phyloP scores from a whole-genome alignment of 768 basidiomycete genomes.

The Filobasidium floriforme region DNA sequence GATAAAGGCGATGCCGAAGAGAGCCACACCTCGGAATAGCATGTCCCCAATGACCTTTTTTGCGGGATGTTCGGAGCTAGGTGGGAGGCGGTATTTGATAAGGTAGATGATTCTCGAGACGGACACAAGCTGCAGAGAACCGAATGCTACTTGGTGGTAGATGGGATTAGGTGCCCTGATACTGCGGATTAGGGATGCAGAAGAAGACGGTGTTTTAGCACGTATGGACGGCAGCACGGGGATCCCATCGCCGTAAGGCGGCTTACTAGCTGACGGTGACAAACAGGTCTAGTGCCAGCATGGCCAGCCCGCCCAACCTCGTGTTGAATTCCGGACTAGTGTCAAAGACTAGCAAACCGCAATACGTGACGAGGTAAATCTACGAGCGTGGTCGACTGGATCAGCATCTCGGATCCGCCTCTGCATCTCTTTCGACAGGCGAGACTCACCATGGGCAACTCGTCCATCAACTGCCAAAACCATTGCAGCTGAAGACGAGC shows the following conservation, averaged over 20 bases:
- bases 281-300: constrained; percentile 52
- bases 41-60: constrained; percentile 48
- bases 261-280: constrained; percentile 72
- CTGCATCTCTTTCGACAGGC: neutral
- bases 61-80: constrained; percentile 33
- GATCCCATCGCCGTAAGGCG: neutral
- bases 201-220: neutral
- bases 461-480: constrained; percentile 67
- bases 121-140: constrained; percentile 52
- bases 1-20: constrained; percentile 61
- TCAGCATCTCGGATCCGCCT: neutral
- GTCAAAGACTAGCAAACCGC: constrained; percentile 56
- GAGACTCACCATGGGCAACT: constrained; percentile 60
- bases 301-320: constrained; percentile 29
- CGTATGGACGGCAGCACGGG: neutral
- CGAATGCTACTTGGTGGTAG: constrained; percentile 73
- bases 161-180: constrained; percentile 64
- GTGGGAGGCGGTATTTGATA: constrained; percentile 48
- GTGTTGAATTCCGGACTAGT: constrained; percentile 30
- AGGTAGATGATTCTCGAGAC: constrained; percentile 53
- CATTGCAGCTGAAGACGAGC: constrained; percentile 50
- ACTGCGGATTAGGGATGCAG: constrained; percentile 44
- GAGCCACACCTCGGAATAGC: constrained; percentile 52
- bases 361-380: constrained; percentile 60
- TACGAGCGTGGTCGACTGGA: constrained; percentile 13